Conservation (phyloP, 1,284 basidiomycete genomes). For the Ustilago vetiveriae region DNA sequence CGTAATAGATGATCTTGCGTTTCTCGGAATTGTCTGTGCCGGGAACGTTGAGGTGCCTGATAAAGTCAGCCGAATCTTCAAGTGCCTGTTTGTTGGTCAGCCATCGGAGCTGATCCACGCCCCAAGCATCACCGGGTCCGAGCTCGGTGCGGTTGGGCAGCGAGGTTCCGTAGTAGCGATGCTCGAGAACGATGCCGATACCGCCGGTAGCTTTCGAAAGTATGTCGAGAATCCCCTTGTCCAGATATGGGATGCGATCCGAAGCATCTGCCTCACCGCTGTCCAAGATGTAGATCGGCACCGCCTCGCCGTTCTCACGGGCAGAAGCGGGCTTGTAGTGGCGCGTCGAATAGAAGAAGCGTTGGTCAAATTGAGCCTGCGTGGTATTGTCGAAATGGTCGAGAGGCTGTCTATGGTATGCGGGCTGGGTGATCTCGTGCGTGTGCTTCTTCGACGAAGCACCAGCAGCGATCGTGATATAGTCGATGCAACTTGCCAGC, state of each 20-base stretch:
- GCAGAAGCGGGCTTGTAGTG: constrained; percentile 82
- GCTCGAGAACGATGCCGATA: constrained; percentile 83
- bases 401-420: constrained; percentile 79
- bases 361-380: constrained; percentile 70
- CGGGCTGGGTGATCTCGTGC: constrained; percentile 39
- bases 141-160: constrained; percentile 81
- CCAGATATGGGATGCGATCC: constrained; percentile 59
- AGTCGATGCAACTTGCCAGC: constrained; percentile 21
- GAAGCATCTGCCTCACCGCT: constrained; percentile 66
- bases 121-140: constrained; percentile 68
- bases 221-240: constrained; percentile 81
- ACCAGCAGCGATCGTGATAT: constrained; percentile 5
- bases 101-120: constrained; percentile 74
- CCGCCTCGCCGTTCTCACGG: constrained; percentile 73
- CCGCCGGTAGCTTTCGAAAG: constrained; percentile 84
- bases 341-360: constrained; percentile 87
- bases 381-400: constrained; percentile 73
- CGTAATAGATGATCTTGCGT: constrained; percentile 86
- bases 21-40: constrained; percentile 75
- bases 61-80: constrained; percentile 92
- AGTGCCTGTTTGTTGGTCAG: constrained; percentile 87
- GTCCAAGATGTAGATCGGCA: constrained; percentile 66
- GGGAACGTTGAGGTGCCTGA: constrained; percentile 78
- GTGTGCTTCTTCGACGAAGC: background rate
- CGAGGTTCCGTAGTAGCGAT: constrained; percentile 74